A percentile compares a stretch with the other conserved stretches of the same genome.
phyloP scores from a whole-genome alignment of 768 basidiomycete species.

The Mycena leptocephala region DNA sequence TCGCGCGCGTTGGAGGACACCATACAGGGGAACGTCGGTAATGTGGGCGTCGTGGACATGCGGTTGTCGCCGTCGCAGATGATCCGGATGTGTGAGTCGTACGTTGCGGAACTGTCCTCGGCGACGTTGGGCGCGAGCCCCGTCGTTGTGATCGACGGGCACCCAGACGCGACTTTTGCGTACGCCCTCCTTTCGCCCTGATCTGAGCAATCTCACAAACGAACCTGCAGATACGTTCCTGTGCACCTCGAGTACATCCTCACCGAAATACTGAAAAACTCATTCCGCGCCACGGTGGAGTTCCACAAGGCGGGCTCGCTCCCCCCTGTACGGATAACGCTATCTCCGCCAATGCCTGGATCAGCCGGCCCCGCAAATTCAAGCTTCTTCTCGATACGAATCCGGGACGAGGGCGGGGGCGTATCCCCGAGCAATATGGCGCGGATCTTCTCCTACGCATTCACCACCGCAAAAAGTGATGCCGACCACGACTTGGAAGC shows the following conservation, averaged over 20 bases:
- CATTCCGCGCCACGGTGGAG: slow-evolving; percentile 92
- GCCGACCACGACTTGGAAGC: slow-evolving; percentile 56
- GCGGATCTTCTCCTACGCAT: slow-evolving; percentile 92
- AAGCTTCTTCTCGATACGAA: slow-evolving; percentile 80
- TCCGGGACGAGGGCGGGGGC: slow-evolving; percentile 92
- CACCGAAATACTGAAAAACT: slow-evolving; percentile 93
- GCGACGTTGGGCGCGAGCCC: slow-evolving; percentile 87
- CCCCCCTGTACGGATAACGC: slow-evolving; percentile 80
- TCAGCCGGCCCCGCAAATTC: slow-evolving; percentile 45
- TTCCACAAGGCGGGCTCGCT: slow-evolving; percentile 66
- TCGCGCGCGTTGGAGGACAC: slow-evolving; percentile 73
- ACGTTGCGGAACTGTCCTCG: slow-evolving; percentile 88
- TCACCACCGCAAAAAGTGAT: slow-evolving; percentile 84
- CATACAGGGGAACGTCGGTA: slow-evolving; percentile 53
- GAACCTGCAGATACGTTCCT: slow-evolving; percentile 78
- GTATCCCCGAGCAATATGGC: slow-evolving; percentile 82
- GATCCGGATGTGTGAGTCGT: slow-evolving; percentile 87
- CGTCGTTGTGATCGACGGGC: slow-evolving; percentile 78
- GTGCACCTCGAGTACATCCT: slow-evolving; percentile 94
- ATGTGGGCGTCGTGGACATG: slow-evolving; percentile 84
- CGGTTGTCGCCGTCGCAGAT: slow-evolving; percentile 80
- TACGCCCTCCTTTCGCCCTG: slow-evolving; percentile 58
- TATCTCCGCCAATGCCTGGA: slow-evolving; percentile 67
- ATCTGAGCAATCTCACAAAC: not conserved
- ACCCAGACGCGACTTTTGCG: slow-evolving; percentile 83